Base-by-base conservation (phyloP, 345 rosid genomes). In the Dimocarpus longan region DNA sequence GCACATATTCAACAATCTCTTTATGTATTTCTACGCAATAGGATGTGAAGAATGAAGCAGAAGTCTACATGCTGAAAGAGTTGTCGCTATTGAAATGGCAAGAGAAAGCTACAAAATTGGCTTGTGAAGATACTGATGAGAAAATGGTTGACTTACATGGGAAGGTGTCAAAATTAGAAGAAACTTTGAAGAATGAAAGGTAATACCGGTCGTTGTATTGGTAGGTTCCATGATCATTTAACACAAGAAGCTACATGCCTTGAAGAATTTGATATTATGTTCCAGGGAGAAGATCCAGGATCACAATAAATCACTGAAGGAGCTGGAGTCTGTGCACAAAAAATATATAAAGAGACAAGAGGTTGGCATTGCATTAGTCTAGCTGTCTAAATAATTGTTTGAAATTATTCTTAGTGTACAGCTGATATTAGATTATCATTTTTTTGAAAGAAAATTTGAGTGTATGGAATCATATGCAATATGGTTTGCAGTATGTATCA, bases 11-110 rank as follows among this genome's bases (percentile, higher is more conserved):
- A 65, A 22, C 39, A 63, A 71, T 28, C 57, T 80, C 26, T 70
- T 81, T 52, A 68, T 76, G 32, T 79, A 73, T 68, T 82, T 81
- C 65, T 70, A 42, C 85, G 73, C 73, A 80, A 85, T 73, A 96
- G 99, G 91, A 85, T 73, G 95, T 91, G 79, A 94, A 93, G 84
- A 93, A 94, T 82, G 99, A 96, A 82, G 99, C 98, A 37, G 98
- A 96, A 88, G 87, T 89, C 22, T 96, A 87, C 88, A 94, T 96
- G 99, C 89, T 96, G 78, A 93, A 90, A 86, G 99, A 94, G 86
- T 84, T 94, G 70, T 87, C 94, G 52, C 84, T 85, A 73, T 80
- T 96, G 79, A 96, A 93, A 85, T 96, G 98, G 98, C 97, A 91
- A 89, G 99, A 94, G 84, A 91, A 92, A 84, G 97, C 97, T 83